Conservation (phyloP, 2,329 filamentous ascomycete species). For the Fonsecaea multimorphosa region DNA sequence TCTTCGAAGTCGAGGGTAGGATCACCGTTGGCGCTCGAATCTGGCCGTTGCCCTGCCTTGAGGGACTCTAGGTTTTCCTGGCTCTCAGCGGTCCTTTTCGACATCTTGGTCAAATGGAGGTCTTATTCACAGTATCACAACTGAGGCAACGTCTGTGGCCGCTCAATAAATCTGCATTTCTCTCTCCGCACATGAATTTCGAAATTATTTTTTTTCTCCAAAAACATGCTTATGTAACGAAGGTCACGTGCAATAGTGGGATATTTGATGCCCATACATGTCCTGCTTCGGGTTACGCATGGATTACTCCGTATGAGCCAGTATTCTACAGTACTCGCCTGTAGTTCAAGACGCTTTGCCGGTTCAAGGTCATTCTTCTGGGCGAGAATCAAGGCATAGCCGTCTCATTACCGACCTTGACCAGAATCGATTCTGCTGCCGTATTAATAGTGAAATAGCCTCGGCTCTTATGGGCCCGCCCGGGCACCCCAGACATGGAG, state of each 20-base stretch:
- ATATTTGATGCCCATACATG: neutral
- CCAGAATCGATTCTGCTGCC: conserved; percentile 1
- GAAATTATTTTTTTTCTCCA: conserved; percentile 23
- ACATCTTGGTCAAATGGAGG: conserved; percentile 52
- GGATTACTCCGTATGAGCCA: neutral
- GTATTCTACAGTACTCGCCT: neutral
- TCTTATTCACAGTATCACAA: neutral
- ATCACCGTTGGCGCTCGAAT: conserved; percentile 56
- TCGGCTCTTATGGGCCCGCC: conserved; percentile 14
- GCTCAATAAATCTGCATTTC: neutral
- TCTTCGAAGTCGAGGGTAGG: conserved; percentile 65
- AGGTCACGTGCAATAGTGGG: conserved; percentile 2
- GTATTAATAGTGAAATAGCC: conserved; percentile 14
- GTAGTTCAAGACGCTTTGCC: neutral
- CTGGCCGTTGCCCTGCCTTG: conserved; percentile 67
- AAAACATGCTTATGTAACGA: conserved; percentile 21
- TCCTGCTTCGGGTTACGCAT: neutral
- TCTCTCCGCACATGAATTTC: conserved; percentile 20
- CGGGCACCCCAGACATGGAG: neutral
- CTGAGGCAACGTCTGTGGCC: neutral
- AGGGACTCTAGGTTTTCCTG: conserved; percentile 60
- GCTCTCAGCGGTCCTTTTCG: conserved; percentile 64
- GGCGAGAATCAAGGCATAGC: conserved; percentile 3
- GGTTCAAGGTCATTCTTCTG: neutral
- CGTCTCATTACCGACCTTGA: conserved; percentile 11